Evolutionary conservation across 2,329 filamentous ascomycete genomes (phyloP).

Genomic region (Tolypocladium amazonense): DNA sequence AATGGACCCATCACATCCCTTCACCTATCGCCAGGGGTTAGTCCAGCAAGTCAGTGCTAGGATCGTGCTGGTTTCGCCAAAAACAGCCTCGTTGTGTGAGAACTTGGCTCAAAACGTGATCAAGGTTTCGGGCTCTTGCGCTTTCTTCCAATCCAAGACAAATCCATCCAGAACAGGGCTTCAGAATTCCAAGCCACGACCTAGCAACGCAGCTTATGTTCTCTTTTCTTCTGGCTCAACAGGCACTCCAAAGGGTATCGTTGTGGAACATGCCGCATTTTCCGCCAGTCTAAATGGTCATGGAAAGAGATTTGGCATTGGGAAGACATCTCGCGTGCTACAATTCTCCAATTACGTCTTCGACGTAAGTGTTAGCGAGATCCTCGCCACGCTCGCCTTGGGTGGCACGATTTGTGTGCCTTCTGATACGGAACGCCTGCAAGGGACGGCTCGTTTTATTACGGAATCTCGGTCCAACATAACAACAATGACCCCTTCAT

Average conservation of each 20-base stretch:
- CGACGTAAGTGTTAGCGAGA: slow-evolving; percentile 29
- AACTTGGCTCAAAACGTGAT: slow-evolving; percentile 1
- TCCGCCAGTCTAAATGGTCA: not conserved
- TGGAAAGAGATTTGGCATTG: slow-evolving; percentile 8
- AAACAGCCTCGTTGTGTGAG: not conserved
- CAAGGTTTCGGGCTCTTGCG: not conserved
- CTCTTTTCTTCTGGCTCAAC: slow-evolving; percentile 15
- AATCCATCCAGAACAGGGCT: not conserved
- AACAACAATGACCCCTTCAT: slow-evolving; percentile 8
- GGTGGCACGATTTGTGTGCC: slow-evolving; percentile 14
- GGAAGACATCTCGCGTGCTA: slow-evolving; percentile 9
- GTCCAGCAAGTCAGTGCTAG: slow-evolving; percentile 1
- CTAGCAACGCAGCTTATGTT: slow-evolving; percentile 8
- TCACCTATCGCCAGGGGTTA: not conserved
- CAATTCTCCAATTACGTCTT: slow-evolving; percentile 34
- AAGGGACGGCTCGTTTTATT: slow-evolving; percentile 2
- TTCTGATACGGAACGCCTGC: slow-evolving; percentile 1
- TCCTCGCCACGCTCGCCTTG: slow-evolving; percentile 9
- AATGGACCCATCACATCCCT: slow-evolving; percentile 2
- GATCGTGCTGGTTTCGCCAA: not conserved
- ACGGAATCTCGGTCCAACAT: slow-evolving; percentile 1
- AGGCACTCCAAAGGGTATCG: slow-evolving; percentile 12
- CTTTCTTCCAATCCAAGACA: not conserved
- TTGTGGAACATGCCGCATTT: slow-evolving; percentile 12
- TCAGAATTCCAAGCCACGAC: not conserved